Evolutionary conservation across 2,329 filamentous ascomycete genomes (phyloP), one percentile per base, ranked within the genome.

Genomic region (Cytospora mali): DNA sequence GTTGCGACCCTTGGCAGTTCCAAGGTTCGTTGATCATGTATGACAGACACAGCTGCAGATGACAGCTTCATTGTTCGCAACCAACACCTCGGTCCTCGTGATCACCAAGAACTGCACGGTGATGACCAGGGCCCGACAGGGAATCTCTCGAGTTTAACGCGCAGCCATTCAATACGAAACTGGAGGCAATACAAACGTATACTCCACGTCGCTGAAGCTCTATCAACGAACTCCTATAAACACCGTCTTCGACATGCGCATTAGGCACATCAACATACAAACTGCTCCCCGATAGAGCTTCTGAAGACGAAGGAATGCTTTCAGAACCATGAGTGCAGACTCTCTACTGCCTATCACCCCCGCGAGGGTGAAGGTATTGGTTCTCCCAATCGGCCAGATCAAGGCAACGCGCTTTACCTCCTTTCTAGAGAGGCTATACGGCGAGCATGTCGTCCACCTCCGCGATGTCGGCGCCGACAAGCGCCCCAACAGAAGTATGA

Each of bases 321-420:
- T 62, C 61, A 60, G 66, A 56, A 73, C 57, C 55, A 96, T 96
- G 93, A 89, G 86, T 80, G 84, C 91, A 79, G 94, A 97, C 81
- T 88, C 91, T 76, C 86, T 97, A 75, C 90, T 93, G 75, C 93
- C 94, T 77, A 88, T 93, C 80, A 91, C 93, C 77, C 93, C 93
- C 74, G 94, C 93, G 79, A 90, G 91, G 83, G 87, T 98, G 73
- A 91, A 91, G 80, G 92, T 90, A 66, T 85, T 97, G 70, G 85
- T 97, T 64, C 81, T 98, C 66, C 95, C 95, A 60, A 83, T 96
- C 68, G 94, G 94, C 58, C 89, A 86, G 73, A 95, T 98, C 75
- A 93, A 88, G 74, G 86, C 88, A 65, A 88, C 90, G 58, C 86
- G 91, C 64, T 98, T 97, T 76, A 77, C 88, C 69, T 82, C 84